Percentiles rank a stretch among this genome's conserved stretches.
phyloP scores from a whole-genome alignment of 2,329 filamentous ascomycete genomes.

The Arthrinium puccinioides region DNA sequence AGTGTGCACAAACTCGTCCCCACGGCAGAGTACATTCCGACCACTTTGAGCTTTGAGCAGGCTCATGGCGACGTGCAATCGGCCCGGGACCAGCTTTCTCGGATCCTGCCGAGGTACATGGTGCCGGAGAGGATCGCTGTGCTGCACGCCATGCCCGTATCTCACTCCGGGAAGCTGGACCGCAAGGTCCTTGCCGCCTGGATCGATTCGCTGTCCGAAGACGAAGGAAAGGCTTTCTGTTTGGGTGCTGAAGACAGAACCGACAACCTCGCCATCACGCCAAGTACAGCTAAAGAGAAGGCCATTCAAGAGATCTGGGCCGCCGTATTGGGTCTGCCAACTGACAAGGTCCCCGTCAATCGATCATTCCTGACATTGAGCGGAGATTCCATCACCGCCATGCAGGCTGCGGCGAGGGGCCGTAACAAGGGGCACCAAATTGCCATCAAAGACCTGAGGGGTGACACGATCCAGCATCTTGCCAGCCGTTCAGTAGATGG shows the following conservation, averaged over 20 bases:
- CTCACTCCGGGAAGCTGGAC: constrained; percentile 4
- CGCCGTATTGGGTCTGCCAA: background rate
- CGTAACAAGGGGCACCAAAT: constrained; percentile 1
- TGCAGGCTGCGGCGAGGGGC: constrained; percentile 46
- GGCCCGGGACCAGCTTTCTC: constrained; percentile 1
- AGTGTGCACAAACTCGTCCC: constrained; percentile 4
- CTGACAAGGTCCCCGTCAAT: background rate
- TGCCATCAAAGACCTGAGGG: constrained; percentile 2
- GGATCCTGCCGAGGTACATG: constrained; percentile 3
- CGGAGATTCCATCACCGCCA: constrained; percentile 53
- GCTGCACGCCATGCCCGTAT: constrained; percentile 2
- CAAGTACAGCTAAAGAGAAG: no score
- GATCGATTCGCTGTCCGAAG: no score
- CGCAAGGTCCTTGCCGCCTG: constrained; percentile 3
- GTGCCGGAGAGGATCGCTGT: constrained; percentile 4
- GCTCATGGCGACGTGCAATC: no score
- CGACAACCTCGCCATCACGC: no score
- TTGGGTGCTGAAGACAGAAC: no score
- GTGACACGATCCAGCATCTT: background rate
- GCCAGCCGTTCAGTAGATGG: background rate
- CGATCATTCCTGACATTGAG: constrained; percentile 49
- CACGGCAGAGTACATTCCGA: constrained; percentile 17
- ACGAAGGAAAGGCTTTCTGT: no score
- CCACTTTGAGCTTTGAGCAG: background rate
- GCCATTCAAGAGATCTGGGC: background rate